These are phyloP conservation scores for Tulasnella sp. DNA, from an alignment of 768 basidiomycete species.

Conservation along the genomic window DNA sequence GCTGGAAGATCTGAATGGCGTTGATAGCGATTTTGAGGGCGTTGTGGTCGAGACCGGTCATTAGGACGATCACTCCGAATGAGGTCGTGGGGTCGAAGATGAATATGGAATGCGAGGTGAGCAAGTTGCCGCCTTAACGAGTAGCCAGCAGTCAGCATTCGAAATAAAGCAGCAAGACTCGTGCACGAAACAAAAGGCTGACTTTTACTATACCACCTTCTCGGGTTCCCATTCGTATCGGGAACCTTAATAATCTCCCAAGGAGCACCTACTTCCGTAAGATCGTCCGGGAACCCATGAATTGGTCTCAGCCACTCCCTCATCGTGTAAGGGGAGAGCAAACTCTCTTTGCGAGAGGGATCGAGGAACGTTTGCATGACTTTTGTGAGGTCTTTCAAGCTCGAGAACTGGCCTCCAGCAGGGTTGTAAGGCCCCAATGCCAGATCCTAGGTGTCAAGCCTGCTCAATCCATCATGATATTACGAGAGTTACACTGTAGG, in stretches of 20 bases:
- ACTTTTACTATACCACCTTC: conserved; percentile 36
- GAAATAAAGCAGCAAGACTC: neutral
- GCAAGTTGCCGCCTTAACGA: conserved; percentile 35
- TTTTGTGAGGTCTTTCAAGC: too few species aligned
- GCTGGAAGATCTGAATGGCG: conserved; percentile 36
- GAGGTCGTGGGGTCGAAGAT: conserved; percentile 37
- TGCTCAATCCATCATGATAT: neutral
- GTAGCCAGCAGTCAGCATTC: neutral
- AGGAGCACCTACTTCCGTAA: too few species aligned
- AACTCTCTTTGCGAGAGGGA: conserved; percentile 31
- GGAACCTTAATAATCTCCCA: conserved; percentile 31
- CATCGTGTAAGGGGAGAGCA: conserved; percentile 34
- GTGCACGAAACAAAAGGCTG: neutral
- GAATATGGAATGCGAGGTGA: too few species aligned
- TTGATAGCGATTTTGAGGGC: conserved; percentile 35
- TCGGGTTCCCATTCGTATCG: conserved; percentile 30
- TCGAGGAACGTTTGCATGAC: too few species aligned
- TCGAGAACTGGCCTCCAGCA: too few species aligned
- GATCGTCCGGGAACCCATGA: conserved; percentile 38
- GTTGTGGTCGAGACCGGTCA: conserved; percentile 34
- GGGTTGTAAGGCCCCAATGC: conserved; percentile 44
- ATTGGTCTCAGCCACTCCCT: conserved; percentile 38
- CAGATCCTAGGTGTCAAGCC: conserved; percentile 38
- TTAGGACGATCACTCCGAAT: too few species aligned
- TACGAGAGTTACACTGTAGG: neutral